phyloP scores from a whole-genome alignment of 371 early-diverging fungal species.

The Apophysomyces elegans region DNA sequence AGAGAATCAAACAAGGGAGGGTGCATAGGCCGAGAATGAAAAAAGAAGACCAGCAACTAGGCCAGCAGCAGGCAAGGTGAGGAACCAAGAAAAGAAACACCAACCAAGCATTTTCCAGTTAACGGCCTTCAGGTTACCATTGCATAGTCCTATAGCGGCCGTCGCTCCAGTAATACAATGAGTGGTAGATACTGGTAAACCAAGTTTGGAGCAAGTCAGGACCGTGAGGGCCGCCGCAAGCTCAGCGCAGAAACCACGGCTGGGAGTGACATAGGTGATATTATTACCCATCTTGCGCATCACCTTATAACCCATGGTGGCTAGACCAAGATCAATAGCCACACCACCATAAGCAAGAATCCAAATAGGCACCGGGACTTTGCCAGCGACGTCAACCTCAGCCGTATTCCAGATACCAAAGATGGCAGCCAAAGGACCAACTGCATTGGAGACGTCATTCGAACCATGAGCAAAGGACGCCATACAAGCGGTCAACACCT shows the following conservation, averaged over 20 bases:
- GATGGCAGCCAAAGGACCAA: conserved; percentile 77
- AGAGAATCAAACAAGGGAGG: conserved; percentile 22
- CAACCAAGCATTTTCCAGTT: conserved; percentile 84
- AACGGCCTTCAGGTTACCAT: conserved; percentile 68
- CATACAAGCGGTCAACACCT: conserved; percentile 84
- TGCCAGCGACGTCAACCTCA: conserved; percentile 49
- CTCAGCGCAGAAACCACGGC: conserved; percentile 86
- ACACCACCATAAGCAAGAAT: conserved; percentile 79
- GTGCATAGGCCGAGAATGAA: conserved; percentile 65
- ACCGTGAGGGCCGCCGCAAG: conserved; percentile 84
- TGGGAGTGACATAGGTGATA: conserved; percentile 85
- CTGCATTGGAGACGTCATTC: conserved; percentile 90
- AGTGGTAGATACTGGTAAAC: conserved; percentile 87
- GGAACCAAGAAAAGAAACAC: conserved; percentile 77
- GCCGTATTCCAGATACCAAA: conserved; percentile 74
- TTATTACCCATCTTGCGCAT: conserved; percentile 85
- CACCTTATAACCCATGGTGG: conserved; percentile 72
- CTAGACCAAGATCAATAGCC: conserved; percentile 82
- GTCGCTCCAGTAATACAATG: conserved; percentile 92
- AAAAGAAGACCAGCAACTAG: conserved; percentile 70
- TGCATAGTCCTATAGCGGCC: conserved; percentile 81
- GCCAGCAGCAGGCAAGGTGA: conserved; percentile 83
- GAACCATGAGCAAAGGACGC: conserved; percentile 92
- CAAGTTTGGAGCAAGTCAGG: conserved; percentile 82
- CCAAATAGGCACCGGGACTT: conserved; percentile 74